Evolutionary conservation across 495 filamentous ascomycete genomes (phyloP).

Genomic region (Trypethelium eluteriae): DNA sequence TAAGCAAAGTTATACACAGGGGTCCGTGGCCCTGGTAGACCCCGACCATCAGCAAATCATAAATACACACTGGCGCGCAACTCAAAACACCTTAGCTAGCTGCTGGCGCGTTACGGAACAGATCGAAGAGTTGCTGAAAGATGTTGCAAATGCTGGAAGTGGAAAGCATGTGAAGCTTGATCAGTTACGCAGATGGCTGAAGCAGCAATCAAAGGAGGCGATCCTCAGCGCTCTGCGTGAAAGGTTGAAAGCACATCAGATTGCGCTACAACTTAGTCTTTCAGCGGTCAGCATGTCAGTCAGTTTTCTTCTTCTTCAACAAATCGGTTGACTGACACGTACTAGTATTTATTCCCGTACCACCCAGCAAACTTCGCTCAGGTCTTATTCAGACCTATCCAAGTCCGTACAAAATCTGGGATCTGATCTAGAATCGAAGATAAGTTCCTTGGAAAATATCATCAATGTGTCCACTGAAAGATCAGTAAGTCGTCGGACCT

Average conservation of each 20-base stretch:
- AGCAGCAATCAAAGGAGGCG: slow-evolving; percentile 8
- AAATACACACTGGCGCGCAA: slow-evolving; percentile 3
- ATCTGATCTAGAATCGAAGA: slow-evolving; percentile 5
- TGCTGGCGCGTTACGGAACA: neutral
- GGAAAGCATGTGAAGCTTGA: slow-evolving; percentile 11
- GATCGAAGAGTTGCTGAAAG: slow-evolving; percentile 1
- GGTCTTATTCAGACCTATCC: slow-evolving; percentile 8
- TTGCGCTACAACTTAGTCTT: slow-evolving; percentile 3
- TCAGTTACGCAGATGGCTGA: slow-evolving; percentile 9
- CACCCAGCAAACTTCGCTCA: slow-evolving; percentile 7
- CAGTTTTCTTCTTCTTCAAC: neutral
- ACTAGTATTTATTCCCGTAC: slow-evolving; percentile 5
- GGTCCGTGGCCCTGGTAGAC: neutral
- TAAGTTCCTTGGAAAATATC: slow-evolving; percentile 5
- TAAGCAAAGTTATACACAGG: slow-evolving; percentile 4
- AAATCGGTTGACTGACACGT: neutral
- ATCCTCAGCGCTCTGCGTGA: slow-evolving; percentile 5
- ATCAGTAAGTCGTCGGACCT: neutral
- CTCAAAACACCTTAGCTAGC: slow-evolving; percentile 3
- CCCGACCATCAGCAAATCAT: slow-evolving; percentile 7
- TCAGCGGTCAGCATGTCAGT: slow-evolving; percentile 9
- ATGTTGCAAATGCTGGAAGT: slow-evolving; percentile 9
- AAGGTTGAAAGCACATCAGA: slow-evolving; percentile 10
- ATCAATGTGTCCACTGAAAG: slow-evolving; percentile 9
- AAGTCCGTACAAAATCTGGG: slow-evolving; percentile 5